Conservation (phyloP, 2,329 filamentous ascomycete genomes). For the Cercospora sojina region DNA sequence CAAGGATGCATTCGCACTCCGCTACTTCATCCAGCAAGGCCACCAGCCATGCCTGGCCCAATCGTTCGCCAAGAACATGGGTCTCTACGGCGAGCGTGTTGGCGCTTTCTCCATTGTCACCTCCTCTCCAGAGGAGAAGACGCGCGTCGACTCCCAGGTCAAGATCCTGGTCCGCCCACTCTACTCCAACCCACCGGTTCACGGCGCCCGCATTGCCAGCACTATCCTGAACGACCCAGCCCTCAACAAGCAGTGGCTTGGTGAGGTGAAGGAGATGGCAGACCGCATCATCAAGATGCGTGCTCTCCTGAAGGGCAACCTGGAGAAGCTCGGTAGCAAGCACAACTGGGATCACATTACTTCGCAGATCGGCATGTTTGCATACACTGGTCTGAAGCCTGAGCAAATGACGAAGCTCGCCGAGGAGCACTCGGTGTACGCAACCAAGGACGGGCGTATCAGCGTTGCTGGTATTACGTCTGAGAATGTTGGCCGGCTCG, state of each 20-base stretch:
- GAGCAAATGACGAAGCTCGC: slow-evolving; percentile 90
- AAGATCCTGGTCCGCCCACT: slow-evolving; percentile 96
- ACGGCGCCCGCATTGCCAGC: slow-evolving; percentile 91
- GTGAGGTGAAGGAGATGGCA: slow-evolving; percentile 97
- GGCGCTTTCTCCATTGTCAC: slow-evolving; percentile 94
- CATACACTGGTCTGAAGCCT: slow-evolving; percentile 88
- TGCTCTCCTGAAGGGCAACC: slow-evolving; percentile 86
- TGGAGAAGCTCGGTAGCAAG: slow-evolving; percentile 91
- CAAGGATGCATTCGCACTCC: slow-evolving; percentile 88
- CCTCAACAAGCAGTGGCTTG: slow-evolving; percentile 91
- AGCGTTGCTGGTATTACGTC: slow-evolving; percentile 81
- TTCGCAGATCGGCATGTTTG: slow-evolving; percentile 98
- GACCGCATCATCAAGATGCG: slow-evolving; percentile 99
- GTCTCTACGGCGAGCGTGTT: slow-evolving; percentile 96
- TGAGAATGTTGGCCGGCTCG: slow-evolving; percentile 75
- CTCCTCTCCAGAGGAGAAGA: slow-evolving; percentile 83
- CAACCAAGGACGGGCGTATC: slow-evolving; percentile 87
- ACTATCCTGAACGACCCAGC: slow-evolving; percentile 83
- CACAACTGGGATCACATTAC: slow-evolving; percentile 99
- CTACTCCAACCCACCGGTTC: slow-evolving; percentile 97
- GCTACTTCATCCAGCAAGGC: slow-evolving; percentile 89
- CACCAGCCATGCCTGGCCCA: slow-evolving; percentile 86
- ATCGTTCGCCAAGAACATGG: slow-evolving; percentile 99
- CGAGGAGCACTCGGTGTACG: slow-evolving; percentile 96
- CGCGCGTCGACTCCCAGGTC: slow-evolving; percentile 93